Evolutionary conservation across 2,329 filamentous ascomycete species (phyloP).

Genomic region (Colletotrichum acutatum): DNA sequence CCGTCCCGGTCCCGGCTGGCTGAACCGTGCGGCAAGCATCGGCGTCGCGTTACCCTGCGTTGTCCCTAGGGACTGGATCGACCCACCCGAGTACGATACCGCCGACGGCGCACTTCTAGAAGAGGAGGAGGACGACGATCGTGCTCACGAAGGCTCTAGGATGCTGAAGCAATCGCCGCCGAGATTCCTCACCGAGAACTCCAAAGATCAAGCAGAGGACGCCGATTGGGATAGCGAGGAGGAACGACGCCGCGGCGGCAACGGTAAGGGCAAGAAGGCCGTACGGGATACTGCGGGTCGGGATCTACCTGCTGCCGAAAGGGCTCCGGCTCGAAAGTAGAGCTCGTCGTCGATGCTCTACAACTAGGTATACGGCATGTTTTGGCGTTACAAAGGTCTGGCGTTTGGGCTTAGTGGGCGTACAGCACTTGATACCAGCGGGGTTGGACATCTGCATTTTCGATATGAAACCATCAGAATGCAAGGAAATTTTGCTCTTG

Average conservation of each 20-base stretch:
- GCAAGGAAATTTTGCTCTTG: slow-evolving; percentile 31
- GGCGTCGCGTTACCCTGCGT: slow-evolving; percentile 84
- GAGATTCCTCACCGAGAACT: slow-evolving; percentile 40
- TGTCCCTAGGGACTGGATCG: slow-evolving; percentile 84
- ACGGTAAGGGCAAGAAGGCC: slow-evolving; percentile 56
- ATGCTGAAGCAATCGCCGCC: slow-evolving; percentile 61
- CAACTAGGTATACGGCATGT: slow-evolving; percentile 14
- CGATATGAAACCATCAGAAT: slow-evolving; percentile 15
- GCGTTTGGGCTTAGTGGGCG: slow-evolving; percentile 14
- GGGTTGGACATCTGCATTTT: slow-evolving; percentile 31
- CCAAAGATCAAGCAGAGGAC: slow-evolving; percentile 42
- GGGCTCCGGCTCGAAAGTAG: slow-evolving; percentile 51
- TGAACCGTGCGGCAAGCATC: slow-evolving; percentile 87
- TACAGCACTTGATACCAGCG: slow-evolving; percentile 34
- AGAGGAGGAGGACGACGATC: slow-evolving; percentile 61
- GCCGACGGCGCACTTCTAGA: slow-evolving; percentile 77
- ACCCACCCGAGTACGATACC: slow-evolving; percentile 79
- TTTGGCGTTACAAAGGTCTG: slow-evolving; percentile 18
- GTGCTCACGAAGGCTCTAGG: slow-evolving; percentile 63
- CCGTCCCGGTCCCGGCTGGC: slow-evolving; percentile 76
- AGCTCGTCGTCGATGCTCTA: background rate
- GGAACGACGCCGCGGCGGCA: slow-evolving; percentile 52
- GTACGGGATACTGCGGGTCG: slow-evolving; percentile 63
- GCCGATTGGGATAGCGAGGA: slow-evolving; percentile 58
- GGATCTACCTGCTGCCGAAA: slow-evolving; percentile 62